Conservation (phyloP, 83 land plant species). For the Picea mariana region DNA sequence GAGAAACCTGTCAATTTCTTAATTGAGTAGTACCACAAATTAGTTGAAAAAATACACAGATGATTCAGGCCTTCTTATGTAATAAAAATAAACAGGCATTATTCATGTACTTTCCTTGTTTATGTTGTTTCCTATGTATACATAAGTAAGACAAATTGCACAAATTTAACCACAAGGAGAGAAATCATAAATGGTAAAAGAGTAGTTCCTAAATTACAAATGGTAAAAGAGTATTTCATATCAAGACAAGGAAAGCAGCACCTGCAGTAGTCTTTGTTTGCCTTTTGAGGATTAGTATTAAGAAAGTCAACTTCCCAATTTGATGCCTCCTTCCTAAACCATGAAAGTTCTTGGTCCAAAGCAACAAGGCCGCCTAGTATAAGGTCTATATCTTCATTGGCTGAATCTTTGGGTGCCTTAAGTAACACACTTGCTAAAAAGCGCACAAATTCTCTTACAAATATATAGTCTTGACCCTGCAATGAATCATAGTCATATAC, state of each 20-base stretch:
- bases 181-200: neutral
- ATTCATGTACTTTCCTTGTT: too few relatives aligned
- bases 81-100: neutral
- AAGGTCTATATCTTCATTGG: constrained; percentile 42
- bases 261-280: constrained; percentile 74
- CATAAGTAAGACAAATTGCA: neutral
- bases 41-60: neutral
- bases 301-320: constrained; percentile 54
- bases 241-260: constrained; percentile 11
- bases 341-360: constrained; percentile 69
- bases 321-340: constrained; percentile 78
- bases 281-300: constrained; percentile 30
- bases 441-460: constrained; percentile 74
- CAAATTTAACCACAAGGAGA: neutral
- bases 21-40: neutral
- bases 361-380: constrained; percentile 66
- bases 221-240: neutral
- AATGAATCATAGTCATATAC: neutral
- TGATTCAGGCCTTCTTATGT: neutral
- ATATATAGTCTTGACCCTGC: constrained; percentile 85
- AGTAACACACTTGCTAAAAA: constrained; percentile 76
- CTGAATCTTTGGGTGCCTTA: constrained; percentile 59
- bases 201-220: too few relatives aligned
- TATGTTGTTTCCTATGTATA: too few relatives aligned
- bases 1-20: constrained; percentile 54